Conservation (phyloP, 495 filamentous ascomycete species). For the Lophium mytilinum region DNA sequence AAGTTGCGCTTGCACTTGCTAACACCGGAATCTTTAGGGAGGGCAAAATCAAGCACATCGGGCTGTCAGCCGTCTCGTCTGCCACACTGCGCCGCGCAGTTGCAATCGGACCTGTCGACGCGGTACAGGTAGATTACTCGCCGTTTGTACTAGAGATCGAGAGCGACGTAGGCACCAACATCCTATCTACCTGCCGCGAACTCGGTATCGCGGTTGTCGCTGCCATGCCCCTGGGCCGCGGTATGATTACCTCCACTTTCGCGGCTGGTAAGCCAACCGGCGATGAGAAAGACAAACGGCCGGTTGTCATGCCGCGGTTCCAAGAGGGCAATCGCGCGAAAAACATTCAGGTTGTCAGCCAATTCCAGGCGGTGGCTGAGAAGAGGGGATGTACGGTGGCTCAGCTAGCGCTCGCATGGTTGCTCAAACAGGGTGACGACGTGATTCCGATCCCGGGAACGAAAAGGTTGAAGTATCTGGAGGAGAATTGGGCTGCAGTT, state of each 20-base stretch:
- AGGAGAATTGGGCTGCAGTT: constrained; percentile 31
- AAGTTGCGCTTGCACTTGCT: constrained; percentile 13
- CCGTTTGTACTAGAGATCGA: constrained; percentile 53
- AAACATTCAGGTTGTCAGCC: constrained; percentile 42
- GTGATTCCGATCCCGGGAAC: constrained; percentile 52
- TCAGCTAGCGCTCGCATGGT: constrained; percentile 51
- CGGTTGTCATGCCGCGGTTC: constrained; percentile 40
- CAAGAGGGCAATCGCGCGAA: constrained; percentile 42
- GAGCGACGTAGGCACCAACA: constrained; percentile 30
- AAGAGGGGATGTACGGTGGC: constrained; percentile 40
- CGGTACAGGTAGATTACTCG: constrained; percentile 58
- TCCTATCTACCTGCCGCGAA: constrained; percentile 51
- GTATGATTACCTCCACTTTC: constrained; percentile 47
- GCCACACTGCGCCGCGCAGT: constrained; percentile 51
- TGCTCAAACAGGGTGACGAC: constrained; percentile 52
- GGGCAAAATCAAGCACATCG: constrained; percentile 56
- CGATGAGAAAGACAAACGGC: constrained; percentile 37
- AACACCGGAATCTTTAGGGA: constrained; percentile 8
- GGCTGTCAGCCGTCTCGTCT: constrained; percentile 48
- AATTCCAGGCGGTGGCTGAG: constrained; percentile 39
- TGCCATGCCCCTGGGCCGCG: constrained; percentile 55
- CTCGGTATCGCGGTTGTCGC: constrained; percentile 54
- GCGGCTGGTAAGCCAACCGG: constrained; percentile 38
- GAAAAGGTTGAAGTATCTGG: constrained; percentile 27
- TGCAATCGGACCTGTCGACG: constrained; percentile 50